Percentiles rank a stretch among this genome's conserved stretches.
Evolutionary conservation across 106 monocot species (phyloP).

Genomic region (Dendrobium huoshanense): DNA sequence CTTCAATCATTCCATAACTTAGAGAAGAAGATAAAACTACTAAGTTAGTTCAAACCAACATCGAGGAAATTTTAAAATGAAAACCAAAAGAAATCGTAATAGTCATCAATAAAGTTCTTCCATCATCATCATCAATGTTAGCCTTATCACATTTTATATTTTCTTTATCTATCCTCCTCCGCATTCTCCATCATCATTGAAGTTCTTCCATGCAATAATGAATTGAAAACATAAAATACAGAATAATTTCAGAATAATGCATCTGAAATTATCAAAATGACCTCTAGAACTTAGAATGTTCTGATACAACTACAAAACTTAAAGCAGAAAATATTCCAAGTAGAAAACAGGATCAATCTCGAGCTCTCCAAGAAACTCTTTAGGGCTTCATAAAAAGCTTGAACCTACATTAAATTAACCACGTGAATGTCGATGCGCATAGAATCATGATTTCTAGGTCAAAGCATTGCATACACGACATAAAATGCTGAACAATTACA

Average conservation of each 20-base stretch:
- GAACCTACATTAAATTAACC: background rate
- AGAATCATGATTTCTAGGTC: background rate
- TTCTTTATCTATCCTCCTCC: too few species aligned
- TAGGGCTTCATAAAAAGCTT: background rate
- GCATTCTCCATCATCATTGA: too few species aligned
- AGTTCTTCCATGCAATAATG: too few species aligned
- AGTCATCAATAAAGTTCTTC: too few species aligned
- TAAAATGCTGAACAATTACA: background rate
- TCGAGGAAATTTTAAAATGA: too few species aligned
- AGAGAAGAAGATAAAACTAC: background rate
- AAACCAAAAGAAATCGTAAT: too few species aligned
- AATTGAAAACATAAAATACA: too few species aligned
- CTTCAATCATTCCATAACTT: background rate
- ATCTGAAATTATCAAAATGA: background rate
- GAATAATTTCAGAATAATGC: background rate
- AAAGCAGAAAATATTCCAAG: background rate
- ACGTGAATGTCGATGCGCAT: background rate
- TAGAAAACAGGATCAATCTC: background rate
- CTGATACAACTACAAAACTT: background rate
- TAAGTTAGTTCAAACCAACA: too few species aligned
- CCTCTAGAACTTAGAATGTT: background rate
- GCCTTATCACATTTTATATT: too few species aligned
- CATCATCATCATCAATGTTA: too few species aligned
- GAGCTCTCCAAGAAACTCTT: background rate
- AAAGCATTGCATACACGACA: background rate